Evolutionary conservation across 768 basidiomycete genomes (phyloP), one percentile per base, ranked within the genome.

Genomic region (Termitomyces titanicus): DNA sequence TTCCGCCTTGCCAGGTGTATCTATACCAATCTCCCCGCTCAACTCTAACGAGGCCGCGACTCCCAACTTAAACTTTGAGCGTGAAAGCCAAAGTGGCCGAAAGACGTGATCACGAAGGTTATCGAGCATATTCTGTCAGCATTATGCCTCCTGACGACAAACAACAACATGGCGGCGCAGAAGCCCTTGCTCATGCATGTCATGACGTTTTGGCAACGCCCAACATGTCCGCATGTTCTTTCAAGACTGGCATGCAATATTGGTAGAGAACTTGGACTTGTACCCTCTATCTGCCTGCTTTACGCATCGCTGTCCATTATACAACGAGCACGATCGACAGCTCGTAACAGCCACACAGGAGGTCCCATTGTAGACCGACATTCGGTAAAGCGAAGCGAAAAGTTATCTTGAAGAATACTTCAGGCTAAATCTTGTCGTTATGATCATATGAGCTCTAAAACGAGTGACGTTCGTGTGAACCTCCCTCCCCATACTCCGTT

Each of bases 121-220:
- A 55, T 59, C 47, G 54, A 52, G 51, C 58, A 59, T 47, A 52
- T 52, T 51, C 54, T 59, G 58, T 59, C 58, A 59, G 34, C 31
- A 34, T 5, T 25, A 37, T 20, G 17, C 39, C 54, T 55, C 54
- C 54, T 55, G 54, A 55, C 39, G 34, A 55, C 47, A 55, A 49
- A 49, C 40, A 37, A 34, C 13, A 49, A 43, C 33, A 48, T 42
- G 25, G 54, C 54, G 56, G 46, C 51, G 56, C 46, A 53, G 46
- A 57, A 57, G 51, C 40, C 38, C 5, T 11, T 24, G 9, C 13
- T 34, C 27, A 31, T 43, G 51, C 39, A 17, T 34, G 11, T 43
- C 29, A 9, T 43, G 12, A n/a, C 15, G 31, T 34, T 20, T 52
- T 43, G 31, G 20, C 40, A 20, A 40, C 8, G 18, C 20, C 5